phyloP scores from a whole-genome alignment of 306 rosid genomes.

The Myrica gale region DNA sequence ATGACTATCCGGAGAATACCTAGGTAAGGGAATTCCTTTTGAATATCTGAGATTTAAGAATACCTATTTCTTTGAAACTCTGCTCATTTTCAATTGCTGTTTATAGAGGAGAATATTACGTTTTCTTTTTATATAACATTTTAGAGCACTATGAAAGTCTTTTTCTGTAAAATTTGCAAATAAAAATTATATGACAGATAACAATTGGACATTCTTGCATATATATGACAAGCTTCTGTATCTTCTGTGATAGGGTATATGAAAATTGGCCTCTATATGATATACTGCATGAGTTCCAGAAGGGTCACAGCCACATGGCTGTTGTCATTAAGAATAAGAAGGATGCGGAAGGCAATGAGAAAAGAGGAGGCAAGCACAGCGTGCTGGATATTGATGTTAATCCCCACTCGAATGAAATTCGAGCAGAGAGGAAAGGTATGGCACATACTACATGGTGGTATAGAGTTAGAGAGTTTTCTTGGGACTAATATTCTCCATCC shows the following conservation, averaged over 20 bases:
- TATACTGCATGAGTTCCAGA: slow-evolving; percentile 56
- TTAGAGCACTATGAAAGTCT: neutral
- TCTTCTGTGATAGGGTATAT: slow-evolving; percentile 44
- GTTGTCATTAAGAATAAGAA: slow-evolving; percentile 48
- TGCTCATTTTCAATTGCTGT: neutral
- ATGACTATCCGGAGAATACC: slow-evolving; percentile 71
- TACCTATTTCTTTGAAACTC: neutral
- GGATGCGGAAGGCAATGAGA: slow-evolving; percentile 26
- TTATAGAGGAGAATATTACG: too few relatives aligned
- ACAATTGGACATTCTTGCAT: neutral
- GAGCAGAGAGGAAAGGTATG: slow-evolving; percentile 10
- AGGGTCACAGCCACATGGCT: slow-evolving; percentile 83
- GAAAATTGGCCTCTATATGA: slow-evolving; percentile 77
- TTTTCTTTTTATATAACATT: neutral
- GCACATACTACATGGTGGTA: neutral
- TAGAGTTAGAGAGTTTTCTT: neutral
- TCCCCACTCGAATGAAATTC: slow-evolving; percentile 9
- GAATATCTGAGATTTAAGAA: too few relatives aligned
- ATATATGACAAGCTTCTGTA: neutral
- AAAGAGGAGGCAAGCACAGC: slow-evolving; percentile 21
- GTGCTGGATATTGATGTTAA: neutral
- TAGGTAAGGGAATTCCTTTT: slow-evolving; percentile 40
- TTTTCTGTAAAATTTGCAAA: neutral
- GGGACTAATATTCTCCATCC: neutral
- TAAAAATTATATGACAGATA: neutral